Percentiles rank a stretch among this genome's conserved stretches.
These are phyloP conservation scores for Talaromyces sp. DNA, from an alignment of 2,329 filamentous ascomycete genomes.

Conservation along the genomic window DNA sequence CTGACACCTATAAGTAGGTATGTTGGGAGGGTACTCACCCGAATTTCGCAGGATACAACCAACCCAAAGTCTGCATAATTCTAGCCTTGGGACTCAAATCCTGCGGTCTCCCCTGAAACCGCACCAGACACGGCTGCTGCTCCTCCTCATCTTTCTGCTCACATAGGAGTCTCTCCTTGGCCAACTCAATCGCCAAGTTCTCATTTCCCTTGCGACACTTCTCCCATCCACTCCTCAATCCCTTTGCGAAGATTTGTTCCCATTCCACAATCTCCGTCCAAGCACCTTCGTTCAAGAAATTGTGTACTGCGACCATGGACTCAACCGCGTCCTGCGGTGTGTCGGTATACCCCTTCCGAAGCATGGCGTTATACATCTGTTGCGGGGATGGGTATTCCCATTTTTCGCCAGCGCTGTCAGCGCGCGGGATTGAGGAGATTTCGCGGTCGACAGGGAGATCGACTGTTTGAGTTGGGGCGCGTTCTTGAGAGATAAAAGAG, in stretches of 20 bases:
- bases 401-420: slow-evolving; percentile 59
- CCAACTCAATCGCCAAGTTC: slow-evolving; percentile 53
- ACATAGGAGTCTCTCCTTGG: slow-evolving; percentile 44
- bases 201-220: slow-evolving; percentile 70
- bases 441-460: slow-evolving; percentile 76
- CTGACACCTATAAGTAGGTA: too few species aligned
- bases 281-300: slow-evolving; percentile 95
- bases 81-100: slow-evolving; percentile 89
- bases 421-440: slow-evolving; percentile 83
- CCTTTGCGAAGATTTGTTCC: slow-evolving; percentile 78
- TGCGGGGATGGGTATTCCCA: slow-evolving; percentile 99
- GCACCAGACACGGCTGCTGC: slow-evolving; percentile 63
- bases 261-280: slow-evolving; percentile 93
- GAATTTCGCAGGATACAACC: slow-evolving; percentile 73
- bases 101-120: slow-evolving; percentile 83
- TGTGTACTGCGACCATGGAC: slow-evolving; percentile 95
- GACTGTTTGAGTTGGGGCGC: slow-evolving; percentile 65
- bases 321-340: slow-evolving; percentile 91
- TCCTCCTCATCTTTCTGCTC: slow-evolving; percentile 27
- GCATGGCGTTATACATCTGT: slow-evolving; percentile 98
- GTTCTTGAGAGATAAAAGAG: slow-evolving; percentile 72
- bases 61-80: slow-evolving; percentile 73
- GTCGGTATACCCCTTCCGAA: slow-evolving; percentile 92
- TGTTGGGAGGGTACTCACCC: slow-evolving; percentile 51
- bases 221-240: slow-evolving; percentile 66